Percentiles rank a stretch among this genome's conserved stretches.
These are phyloP conservation scores for Mentha longifolia DNA, from an alignment of 257 asterid genomes.

Conservation along the genomic window DNA sequence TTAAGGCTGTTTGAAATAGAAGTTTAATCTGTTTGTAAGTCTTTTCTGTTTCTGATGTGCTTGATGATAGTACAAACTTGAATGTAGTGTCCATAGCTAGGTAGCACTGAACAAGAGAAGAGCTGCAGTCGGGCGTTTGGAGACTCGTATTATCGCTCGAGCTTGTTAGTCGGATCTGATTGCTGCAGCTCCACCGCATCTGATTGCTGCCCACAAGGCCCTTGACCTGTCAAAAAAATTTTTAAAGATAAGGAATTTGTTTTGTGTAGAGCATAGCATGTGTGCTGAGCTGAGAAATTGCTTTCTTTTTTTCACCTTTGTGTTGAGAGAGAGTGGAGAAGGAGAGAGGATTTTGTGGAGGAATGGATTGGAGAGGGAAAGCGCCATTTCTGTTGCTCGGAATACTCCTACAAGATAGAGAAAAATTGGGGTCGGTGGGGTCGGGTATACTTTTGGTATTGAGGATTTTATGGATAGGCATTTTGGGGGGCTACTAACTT, in stretches of 20 bases:
- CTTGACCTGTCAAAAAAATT: conserved; percentile 55
- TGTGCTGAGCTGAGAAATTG: background rate
- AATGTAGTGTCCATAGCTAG: too few relatives aligned
- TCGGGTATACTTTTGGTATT: background rate
- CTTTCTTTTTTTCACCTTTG: conserved; percentile 47
- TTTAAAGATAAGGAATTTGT: background rate
- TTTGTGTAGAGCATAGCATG: background rate
- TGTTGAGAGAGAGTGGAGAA: conserved; percentile 44
- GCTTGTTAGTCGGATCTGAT: too few relatives aligned
- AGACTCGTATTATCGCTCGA: too few relatives aligned
- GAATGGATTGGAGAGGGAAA: conserved; percentile 67
- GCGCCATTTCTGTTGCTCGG: conserved; percentile 54
- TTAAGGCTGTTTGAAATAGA: too few relatives aligned
- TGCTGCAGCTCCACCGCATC: conserved; percentile 76
- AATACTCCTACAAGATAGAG: conserved; percentile 11
- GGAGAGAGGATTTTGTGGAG: conserved; percentile 53
- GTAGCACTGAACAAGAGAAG: too few relatives aligned
- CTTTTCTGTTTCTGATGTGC: too few relatives aligned
- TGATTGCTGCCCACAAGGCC: conserved; percentile 51
- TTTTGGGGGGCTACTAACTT: too few relatives aligned
- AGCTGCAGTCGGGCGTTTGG: too few relatives aligned
- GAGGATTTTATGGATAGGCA: conserved; percentile 30
- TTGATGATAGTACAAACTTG: too few relatives aligned
- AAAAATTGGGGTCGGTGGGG: too few relatives aligned
- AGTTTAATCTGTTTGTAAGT: too few relatives aligned